Conservation (phyloP, 2,329 filamentous ascomycete species). For the Aureobasidium sp. region DNA sequence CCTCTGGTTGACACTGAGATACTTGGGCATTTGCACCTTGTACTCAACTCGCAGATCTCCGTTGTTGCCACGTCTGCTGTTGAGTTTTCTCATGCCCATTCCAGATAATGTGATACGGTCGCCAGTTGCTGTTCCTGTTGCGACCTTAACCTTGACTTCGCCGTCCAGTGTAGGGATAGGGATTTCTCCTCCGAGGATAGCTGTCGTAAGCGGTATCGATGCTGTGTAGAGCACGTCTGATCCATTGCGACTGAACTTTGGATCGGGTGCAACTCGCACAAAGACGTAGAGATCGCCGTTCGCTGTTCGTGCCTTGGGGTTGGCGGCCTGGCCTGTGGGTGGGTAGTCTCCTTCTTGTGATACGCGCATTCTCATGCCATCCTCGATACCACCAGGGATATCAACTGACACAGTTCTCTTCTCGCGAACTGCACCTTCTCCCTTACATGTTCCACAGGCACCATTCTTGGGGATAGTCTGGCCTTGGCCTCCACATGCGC, state of each 20-base stretch:
- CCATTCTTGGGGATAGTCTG: slow-evolving; percentile 67
- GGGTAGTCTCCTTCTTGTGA: slow-evolving; percentile 83
- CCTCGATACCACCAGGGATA: slow-evolving; percentile 91
- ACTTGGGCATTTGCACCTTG: slow-evolving; percentile 92
- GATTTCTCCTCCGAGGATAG: slow-evolving; percentile 83
- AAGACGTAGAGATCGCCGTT: slow-evolving; percentile 87
- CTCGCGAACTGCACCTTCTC: slow-evolving; percentile 77
- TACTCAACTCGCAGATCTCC: slow-evolving; percentile 93
- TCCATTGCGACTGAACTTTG: slow-evolving; percentile 80
- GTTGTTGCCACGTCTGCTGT: slow-evolving; percentile 54
- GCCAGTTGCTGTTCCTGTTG: slow-evolving; percentile 84
- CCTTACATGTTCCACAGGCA: slow-evolving; percentile 72
- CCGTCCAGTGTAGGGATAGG: slow-evolving; percentile 84
- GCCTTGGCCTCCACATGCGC: slow-evolving; percentile 72
- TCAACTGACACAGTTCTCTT: slow-evolving; percentile 78
- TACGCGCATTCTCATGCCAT: slow-evolving; percentile 86
- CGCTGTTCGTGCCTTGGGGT: slow-evolving; percentile 56
- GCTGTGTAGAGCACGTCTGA: slow-evolving; percentile 92
- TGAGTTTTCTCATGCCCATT: slow-evolving; percentile 88
- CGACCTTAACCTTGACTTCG: slow-evolving; percentile 82
- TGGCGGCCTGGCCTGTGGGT: slow-evolving; percentile 61
- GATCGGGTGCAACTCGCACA: slow-evolving; percentile 80
- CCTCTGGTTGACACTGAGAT: slow-evolving; percentile 81
- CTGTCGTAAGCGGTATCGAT: slow-evolving; percentile 84
- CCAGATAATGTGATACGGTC: slow-evolving; percentile 83